Evolutionary conservation across 192 early-diverging fungal species (phyloP).

Genomic region (Rhizophagus sp.): DNA sequence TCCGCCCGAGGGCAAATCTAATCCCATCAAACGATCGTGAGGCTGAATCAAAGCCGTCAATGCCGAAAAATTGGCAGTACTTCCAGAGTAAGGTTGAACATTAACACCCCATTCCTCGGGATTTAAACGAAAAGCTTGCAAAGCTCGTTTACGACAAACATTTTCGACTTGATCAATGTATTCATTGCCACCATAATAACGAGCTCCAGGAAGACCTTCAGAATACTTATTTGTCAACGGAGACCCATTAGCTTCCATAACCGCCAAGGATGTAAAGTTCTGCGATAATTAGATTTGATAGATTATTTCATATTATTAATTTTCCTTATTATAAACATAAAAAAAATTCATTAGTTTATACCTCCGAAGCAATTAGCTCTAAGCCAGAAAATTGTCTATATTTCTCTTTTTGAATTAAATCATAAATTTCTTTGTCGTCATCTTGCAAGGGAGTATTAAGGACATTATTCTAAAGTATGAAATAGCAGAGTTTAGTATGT

Average conservation of each 20-base stretch:
- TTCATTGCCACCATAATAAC: conserved; percentile 99
- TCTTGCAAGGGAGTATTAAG: conserved; percentile 90
- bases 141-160: conserved; percentile 93
- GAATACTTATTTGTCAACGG: conserved; percentile 99
- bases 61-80: conserved; percentile 98
- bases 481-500: not conserved
- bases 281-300: conserved; percentile 32
- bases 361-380: conserved; percentile 98
- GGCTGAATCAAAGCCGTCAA: conserved; percentile 94
- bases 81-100: conserved; percentile 99
- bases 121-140: conserved; percentile 89
- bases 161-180: conserved; percentile 94
- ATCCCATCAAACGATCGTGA: conserved; percentile 99
- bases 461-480: conserved; percentile 51
- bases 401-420: conserved; percentile 96
- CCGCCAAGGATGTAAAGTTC: conserved; percentile 99
- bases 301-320: not conserved
- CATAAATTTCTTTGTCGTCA: conserved; percentile 92
- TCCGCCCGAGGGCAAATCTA: conserved; percentile 99
- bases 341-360: conserved; percentile 34
- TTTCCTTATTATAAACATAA: not conserved
- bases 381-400: conserved; percentile 97
- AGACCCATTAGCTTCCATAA: conserved; percentile 99
- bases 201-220: conserved; percentile 97
- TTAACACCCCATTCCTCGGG: conserved; percentile 97